Percentiles rank a stretch among this genome's conserved stretches.
phyloP scores from a whole-genome alignment of 1,284 basidiomycete genomes.

The Ustilago lituana region DNA sequence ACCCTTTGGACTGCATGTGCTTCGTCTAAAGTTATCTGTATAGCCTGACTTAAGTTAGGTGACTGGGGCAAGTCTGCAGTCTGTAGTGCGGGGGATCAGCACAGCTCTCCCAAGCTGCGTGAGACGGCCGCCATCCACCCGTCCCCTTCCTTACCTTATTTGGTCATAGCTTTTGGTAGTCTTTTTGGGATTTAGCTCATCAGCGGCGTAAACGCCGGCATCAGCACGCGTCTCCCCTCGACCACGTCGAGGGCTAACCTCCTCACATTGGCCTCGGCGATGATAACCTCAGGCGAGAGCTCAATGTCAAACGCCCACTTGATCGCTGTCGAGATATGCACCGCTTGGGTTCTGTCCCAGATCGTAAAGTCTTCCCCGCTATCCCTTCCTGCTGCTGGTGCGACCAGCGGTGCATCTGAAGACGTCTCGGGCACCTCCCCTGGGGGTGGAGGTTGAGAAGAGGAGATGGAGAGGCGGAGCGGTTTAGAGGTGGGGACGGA shows the following conservation, averaged over 20 bases:
- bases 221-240: constrained; percentile 79
- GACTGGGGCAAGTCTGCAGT: no score
- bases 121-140: no score
- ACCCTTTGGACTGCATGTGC: no score
- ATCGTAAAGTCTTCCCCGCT: constrained; percentile 93
- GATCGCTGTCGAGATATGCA: constrained; percentile 81
- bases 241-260: constrained; percentile 80
- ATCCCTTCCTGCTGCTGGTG: not conserved
- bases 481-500: constrained; percentile 20
- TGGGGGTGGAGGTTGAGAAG: not conserved
- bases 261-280: constrained; percentile 90
- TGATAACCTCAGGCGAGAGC: constrained; percentile 84
- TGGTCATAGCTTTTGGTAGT: no score
- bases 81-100: no score
- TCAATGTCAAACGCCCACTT: constrained; percentile 86
- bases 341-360: constrained; percentile 88
- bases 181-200: constrained; percentile 25
- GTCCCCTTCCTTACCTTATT: no score
- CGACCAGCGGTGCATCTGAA: constrained; percentile 5
- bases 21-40: no score
- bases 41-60: no score
- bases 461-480: constrained; percentile 19
- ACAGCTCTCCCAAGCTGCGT: no score
- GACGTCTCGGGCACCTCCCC: no score
- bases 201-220: constrained; percentile 18